Evolutionary conservation across 1,139 yeast genomes (phyloP).

Genomic region (Geotrichum aggregatum): DNA sequence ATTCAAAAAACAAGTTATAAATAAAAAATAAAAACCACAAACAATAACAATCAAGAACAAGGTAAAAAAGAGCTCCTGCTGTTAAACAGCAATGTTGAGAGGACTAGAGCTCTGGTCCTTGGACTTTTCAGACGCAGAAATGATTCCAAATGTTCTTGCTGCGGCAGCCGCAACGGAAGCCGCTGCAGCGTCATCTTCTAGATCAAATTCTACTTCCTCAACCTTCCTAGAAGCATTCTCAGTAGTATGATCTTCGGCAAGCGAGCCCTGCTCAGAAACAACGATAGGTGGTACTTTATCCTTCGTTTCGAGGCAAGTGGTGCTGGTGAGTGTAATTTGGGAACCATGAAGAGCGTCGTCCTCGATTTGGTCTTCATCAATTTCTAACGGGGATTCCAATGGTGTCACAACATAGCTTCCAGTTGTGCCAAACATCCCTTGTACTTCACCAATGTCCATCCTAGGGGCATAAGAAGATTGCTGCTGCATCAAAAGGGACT

Average conservation of each 20-base stretch:
- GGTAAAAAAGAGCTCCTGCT: background rate
- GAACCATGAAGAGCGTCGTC: background rate
- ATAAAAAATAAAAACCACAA: background rate
- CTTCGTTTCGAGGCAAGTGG: background rate
- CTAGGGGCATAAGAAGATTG: background rate
- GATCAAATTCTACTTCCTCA: background rate
- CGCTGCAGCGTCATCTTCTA: conserved; percentile 1
- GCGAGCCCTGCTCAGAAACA: background rate
- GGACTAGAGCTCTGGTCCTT: conserved; percentile 1
- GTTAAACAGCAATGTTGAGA: background rate
- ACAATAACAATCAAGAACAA: background rate
- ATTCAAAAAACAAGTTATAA: background rate
- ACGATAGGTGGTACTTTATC: background rate
- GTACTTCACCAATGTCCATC: background rate
- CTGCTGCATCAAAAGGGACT: background rate
- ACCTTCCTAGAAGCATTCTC: background rate
- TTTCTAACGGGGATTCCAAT: background rate
- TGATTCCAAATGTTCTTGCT: conserved; percentile 10
- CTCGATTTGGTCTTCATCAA: background rate
- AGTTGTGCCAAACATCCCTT: background rate
- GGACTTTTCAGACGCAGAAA: conserved; percentile 4
- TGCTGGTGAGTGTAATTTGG: background rate
- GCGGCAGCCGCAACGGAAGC: conserved; percentile 12
- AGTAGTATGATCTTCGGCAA: background rate
- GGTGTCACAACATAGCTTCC: background rate